These are phyloP conservation scores for Aspergillus novofumigatus DNA, from an alignment of 2,329 filamentous ascomycete species.

Conservation along the genomic window DNA sequence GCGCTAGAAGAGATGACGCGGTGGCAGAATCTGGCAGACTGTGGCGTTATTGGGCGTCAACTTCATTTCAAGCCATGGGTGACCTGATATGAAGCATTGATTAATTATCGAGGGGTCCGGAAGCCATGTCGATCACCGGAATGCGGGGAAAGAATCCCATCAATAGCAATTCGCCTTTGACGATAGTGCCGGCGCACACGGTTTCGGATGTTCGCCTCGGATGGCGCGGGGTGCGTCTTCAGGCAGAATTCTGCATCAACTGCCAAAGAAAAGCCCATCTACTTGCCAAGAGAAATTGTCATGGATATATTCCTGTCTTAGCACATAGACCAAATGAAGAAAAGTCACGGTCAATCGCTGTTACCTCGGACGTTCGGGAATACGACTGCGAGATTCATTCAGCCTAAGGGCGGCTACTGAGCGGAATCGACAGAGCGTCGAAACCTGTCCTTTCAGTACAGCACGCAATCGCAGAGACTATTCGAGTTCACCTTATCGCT, in stretches of 20 bases:
- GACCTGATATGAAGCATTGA: constrained; percentile 13
- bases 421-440: neutral
- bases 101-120: constrained; percentile 7
- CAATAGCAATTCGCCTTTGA: constrained; percentile 11
- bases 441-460: too few relatives aligned
- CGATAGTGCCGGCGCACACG: neutral
- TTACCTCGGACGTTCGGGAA: neutral
- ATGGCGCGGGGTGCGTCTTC: neutral
- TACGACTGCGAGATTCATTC: neutral
- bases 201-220: neutral
- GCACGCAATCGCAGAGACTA: neutral
- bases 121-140: constrained; percentile 17
- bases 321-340: neutral
- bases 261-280: neutral
- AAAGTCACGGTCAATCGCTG: neutral
- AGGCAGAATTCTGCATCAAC: neutral
- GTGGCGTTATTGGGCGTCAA: constrained; percentile 9
- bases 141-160: constrained; percentile 17
- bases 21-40: constrained; percentile 13
- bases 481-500: neutral
- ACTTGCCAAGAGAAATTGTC: neutral
- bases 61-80: constrained; percentile 6
- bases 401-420: neutral
- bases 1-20: constrained; percentile 3
- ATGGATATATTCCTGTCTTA: neutral